Evolutionary conservation across 2,329 filamentous ascomycete genomes (phyloP).

Genomic region (Colletotrichum cereale): DNA sequence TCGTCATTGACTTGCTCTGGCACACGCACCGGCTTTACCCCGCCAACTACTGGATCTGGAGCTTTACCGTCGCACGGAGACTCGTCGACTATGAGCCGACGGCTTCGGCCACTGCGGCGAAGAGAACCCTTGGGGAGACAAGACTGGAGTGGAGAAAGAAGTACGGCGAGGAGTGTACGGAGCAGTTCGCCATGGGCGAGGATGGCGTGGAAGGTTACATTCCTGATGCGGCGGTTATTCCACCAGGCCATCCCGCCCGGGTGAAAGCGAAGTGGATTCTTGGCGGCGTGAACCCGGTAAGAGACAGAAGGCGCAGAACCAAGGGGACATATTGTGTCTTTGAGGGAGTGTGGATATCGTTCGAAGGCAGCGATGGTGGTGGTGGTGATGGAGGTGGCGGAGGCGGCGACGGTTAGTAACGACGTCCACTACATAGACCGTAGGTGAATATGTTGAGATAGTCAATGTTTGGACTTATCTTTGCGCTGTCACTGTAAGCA

Average conservation of each 20-base stretch:
- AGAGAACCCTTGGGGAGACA: background rate
- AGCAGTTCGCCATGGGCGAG: constrained; percentile 8
- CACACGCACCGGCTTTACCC: constrained; percentile 39
- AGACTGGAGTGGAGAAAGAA: constrained; percentile 28
- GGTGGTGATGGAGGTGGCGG: constrained; percentile 8
- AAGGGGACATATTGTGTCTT: constrained; percentile 23
- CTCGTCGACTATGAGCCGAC: constrained; percentile 26
- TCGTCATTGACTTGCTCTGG: constrained; percentile 37
- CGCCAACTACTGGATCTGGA: constrained; percentile 36
- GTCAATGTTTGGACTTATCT: background rate
- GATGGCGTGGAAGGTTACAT: constrained; percentile 17
- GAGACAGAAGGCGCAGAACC: background rate
- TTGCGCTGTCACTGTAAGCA: too few species aligned
- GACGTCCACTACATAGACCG: too few species aligned
- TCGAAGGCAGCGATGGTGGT: constrained; percentile 22
- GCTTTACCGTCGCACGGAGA: constrained; percentile 20
- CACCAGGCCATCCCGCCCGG: constrained; percentile 18
- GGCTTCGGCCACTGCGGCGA: background rate
- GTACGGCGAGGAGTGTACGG: background rate
- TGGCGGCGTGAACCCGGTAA: constrained; percentile 21
- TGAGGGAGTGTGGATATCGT: constrained; percentile 9
- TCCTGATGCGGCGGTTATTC: constrained; percentile 22
- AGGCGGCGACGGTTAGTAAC: constrained; percentile 3
- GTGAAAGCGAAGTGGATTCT: constrained; percentile 11
- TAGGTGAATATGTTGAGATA: background rate